Evolutionary conservation across 345 rosid genomes (phyloP), one percentile per base, ranked within the genome.

Genomic region (Conringia planisiliqua): DNA sequence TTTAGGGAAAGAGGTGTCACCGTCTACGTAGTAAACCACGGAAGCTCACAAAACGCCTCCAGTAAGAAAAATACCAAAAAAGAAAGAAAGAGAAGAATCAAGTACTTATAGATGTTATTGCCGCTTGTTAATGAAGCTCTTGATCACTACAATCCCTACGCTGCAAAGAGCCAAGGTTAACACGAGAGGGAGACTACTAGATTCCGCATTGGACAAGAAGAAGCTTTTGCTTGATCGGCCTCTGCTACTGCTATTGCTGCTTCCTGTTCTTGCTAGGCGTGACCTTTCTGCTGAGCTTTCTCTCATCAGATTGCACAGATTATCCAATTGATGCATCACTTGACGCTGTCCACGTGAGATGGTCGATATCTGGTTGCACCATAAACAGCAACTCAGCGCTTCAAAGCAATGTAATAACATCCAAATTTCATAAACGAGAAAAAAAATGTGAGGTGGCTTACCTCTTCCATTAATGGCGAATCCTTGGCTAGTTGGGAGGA

Each of bases 401-500:
- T 76, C 74, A 82, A 75, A 69, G 63, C 59, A 73, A 27, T 27
- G 56, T 52, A 6, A 48, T 24, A 59, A 33, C 42, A 39, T 58
- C 20, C 40, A 17, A 39, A 50, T 20, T 32, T 22, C 30, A 47
- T 12, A 65, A 62, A 29, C 13, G 44, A 65, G 67, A 66, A 48
- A 70, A 22, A 54, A 22, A 67, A 27, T 20, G 66, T 61, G 42
- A 17, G 64, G 52, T 24, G 26, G 39, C 22, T 46, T 86, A 92
- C 98, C 98, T 90, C 99, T 68, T 90, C 96, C 88, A 88, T 74
- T 56, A 90, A 66, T 66, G 91, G 81, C 1, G 88, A 87, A 63
- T 90, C 99, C 86, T 84, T 96, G 9, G 85, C 85, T 71, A 96
- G 75, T 73, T 89, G 96, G 68, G 94, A 83, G 66, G 89, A 89